Evolutionary conservation across 2,329 filamentous ascomycete genomes (phyloP).

Genomic region (Lanzia echinophila): DNA sequence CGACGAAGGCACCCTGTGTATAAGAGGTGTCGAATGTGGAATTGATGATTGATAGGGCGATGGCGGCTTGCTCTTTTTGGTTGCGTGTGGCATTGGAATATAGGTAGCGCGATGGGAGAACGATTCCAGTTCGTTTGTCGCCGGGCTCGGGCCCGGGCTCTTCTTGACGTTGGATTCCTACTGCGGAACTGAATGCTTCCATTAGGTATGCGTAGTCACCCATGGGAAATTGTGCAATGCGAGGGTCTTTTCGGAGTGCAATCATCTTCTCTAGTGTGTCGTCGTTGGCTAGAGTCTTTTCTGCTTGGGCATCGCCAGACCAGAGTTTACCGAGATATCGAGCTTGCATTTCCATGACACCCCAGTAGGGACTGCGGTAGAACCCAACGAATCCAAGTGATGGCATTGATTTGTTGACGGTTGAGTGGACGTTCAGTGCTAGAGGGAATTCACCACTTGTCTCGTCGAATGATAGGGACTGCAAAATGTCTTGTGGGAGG

Average conservation of each 20-base stretch:
- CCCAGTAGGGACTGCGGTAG: slow-evolving; percentile 81
- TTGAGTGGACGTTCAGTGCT: slow-evolving; percentile 61
- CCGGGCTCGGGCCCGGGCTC: slow-evolving; percentile 24
- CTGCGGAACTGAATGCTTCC: slow-evolving; percentile 57
- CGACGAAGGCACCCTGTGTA: slow-evolving; percentile 44
- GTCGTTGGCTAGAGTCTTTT: slow-evolving; percentile 23
- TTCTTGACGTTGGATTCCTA: slow-evolving; percentile 42
- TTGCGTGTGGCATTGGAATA: slow-evolving; percentile 32
- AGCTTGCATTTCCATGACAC: slow-evolving; percentile 81
- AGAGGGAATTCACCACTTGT: slow-evolving; percentile 45
- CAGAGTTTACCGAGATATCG: slow-evolving; percentile 59
- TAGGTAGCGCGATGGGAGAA: slow-evolving; percentile 41
- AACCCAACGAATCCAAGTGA: slow-evolving; percentile 74
- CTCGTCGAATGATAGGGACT: slow-evolving; percentile 51
- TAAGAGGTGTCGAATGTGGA: slow-evolving; percentile 16
- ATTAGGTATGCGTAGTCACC: slow-evolving; percentile 73
- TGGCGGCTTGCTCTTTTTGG: slow-evolving; percentile 34
- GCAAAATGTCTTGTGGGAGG: slow-evolving; percentile 49
- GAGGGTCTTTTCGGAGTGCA: slow-evolving; percentile 23
- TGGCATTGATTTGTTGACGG: slow-evolving; percentile 52
- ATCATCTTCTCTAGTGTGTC: slow-evolving; percentile 23
- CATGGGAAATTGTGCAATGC: slow-evolving; percentile 70
- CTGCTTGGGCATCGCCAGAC: slow-evolving; percentile 31
- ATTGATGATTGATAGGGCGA: slow-evolving; percentile 33
- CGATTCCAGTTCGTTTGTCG: slow-evolving; percentile 35